Base-by-base conservation (phyloP, 352 stramenopile species). In the Globisporangium echinulatum region DNA sequence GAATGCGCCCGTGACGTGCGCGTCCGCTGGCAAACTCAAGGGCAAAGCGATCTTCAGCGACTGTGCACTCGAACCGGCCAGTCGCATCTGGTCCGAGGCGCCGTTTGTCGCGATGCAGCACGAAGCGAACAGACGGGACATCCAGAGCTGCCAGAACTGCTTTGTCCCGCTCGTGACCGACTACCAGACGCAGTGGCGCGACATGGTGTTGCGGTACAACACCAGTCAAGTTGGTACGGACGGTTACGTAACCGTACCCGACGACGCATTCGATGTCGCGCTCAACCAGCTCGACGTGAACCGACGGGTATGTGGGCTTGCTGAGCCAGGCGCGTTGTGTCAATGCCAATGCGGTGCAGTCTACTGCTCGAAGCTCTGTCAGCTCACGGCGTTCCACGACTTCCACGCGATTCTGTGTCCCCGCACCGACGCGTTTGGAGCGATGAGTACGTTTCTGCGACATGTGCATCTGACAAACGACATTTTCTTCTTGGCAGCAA, bases 381-480 rank as follows among this genome's bases (percentile, higher is more conserved):
- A 81, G 38, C 73, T 79, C 49, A 70, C 75, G 19, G 82, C 87
- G 17, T 85, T 75, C 38, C 71, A 88, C 54, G 75, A 92, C 55
- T 87, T 77, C 54, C 90, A 97, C 62, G 65, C 69, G 7, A 77
- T 94, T 13, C 57, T 96, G 47, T 97, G 89, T 39, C 71, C 79
- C 4, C 71, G 89, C 1, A 70, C 72, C 33, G 76, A 87, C 48
- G 57, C 72, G 52, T 82, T 72, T 66, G 81, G 76, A 33, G 67
- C 80, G 19, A 90, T 90, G 80, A 80, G 68, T 15, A 66, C 70
- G 53, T 88, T 88, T 44, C 39, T 88, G 13, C 67, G 69, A 38
- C 88, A 95, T 65, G 84, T 71, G 39, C 88, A 73, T 25, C 80
- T 88, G 61, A 96, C 89, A 0, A 97, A 97, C 68, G 91, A 97